Percentiles rank a stretch among this genome's conserved stretches.
Evolutionary conservation across 805 yeast genomes (phyloP).

Genomic region (Sungouiella blattae): DNA sequence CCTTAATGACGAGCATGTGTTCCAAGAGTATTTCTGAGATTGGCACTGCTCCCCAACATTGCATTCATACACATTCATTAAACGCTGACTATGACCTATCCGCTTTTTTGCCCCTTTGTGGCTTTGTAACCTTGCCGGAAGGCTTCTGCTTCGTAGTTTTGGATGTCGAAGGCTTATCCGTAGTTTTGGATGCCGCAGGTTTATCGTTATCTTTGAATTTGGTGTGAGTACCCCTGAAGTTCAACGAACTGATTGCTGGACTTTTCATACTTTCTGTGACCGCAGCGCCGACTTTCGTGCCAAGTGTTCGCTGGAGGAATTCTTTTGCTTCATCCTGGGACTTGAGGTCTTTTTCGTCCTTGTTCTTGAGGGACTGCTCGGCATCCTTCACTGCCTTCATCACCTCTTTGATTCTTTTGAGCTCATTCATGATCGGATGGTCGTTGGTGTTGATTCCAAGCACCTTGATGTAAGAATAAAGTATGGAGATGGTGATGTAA

Average conservation of each 20-base stretch:
- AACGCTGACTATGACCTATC: not conserved
- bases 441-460: slow-evolving; percentile 53
- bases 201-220: slow-evolving; percentile 33
- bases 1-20: slow-evolving; percentile 60
- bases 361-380: slow-evolving; percentile 18
- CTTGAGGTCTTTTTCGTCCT: slow-evolving; percentile 18
- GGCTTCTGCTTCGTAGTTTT: slow-evolving; percentile 2
- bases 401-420: slow-evolving; percentile 63
- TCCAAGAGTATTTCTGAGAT: slow-evolving; percentile 35
- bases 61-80: not conserved
- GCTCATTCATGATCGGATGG: slow-evolving; percentile 66
- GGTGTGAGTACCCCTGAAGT: slow-evolving; percentile 54
- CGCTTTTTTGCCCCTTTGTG: slow-evolving; percentile 3
- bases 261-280: slow-evolving; percentile 22
- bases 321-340: slow-evolving; percentile 39
- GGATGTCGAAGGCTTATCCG: slow-evolving; percentile 1
- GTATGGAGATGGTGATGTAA: slow-evolving; percentile 53
- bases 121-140: slow-evolving; percentile 4
- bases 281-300: slow-evolving; percentile 31
- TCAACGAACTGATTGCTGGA: slow-evolving; percentile 52
- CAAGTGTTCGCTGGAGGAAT: slow-evolving; percentile 45
- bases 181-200: not conserved
- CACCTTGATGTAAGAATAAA: slow-evolving; percentile 57
- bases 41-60: not conserved
- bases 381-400: slow-evolving; percentile 54